A percentile compares a stretch with the other conserved stretches of the same genome.
Evolutionary conservation across 1,139 yeast species (phyloP).

Genomic region (Hansenula sp.): DNA sequence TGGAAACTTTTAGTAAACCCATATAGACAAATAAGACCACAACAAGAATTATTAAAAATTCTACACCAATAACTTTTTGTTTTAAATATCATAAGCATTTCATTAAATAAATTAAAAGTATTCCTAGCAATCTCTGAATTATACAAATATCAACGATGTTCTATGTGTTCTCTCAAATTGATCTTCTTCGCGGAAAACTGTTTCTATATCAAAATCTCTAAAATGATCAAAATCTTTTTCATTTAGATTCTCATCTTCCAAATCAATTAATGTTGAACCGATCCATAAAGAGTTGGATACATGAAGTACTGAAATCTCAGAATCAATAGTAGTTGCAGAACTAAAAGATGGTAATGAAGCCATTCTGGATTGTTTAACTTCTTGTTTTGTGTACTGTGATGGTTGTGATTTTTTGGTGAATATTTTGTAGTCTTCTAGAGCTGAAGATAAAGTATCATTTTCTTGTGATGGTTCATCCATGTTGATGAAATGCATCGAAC

Average conservation of each 20-base stretch:
- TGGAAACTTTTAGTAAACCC: too few relatives aligned
- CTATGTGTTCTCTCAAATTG: constrained; percentile 7
- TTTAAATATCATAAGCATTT: too few relatives aligned
- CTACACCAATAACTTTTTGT: too few relatives aligned
- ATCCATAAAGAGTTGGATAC: constrained; percentile 21
- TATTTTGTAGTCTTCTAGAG: constrained; percentile 18
- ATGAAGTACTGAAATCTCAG: constrained; percentile 13
- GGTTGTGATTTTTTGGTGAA: constrained; percentile 10
- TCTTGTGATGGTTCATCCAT: background rate
- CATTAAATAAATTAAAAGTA: too few relatives aligned
- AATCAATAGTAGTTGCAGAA: constrained; percentile 5
- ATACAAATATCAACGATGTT: constrained; percentile 17
- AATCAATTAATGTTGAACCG: constrained; percentile 13
- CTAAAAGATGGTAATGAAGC: constrained; percentile 12
- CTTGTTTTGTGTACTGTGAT: background rate
- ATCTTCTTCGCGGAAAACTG: constrained; percentile 10
- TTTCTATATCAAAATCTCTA: constrained; percentile 10
- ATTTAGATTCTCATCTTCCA: background rate
- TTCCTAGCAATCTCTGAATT: too few relatives aligned
- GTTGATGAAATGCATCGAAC: background rate
- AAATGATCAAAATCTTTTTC: constrained; percentile 6
- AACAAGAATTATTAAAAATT: too few relatives aligned
- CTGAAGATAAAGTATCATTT: constrained; percentile 9
- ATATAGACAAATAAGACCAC: too few relatives aligned
- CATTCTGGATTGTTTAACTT: background rate